Evolutionary conservation across 257 asterid genomes (phyloP).

Genomic region (Thymus mandschuricus): DNA sequence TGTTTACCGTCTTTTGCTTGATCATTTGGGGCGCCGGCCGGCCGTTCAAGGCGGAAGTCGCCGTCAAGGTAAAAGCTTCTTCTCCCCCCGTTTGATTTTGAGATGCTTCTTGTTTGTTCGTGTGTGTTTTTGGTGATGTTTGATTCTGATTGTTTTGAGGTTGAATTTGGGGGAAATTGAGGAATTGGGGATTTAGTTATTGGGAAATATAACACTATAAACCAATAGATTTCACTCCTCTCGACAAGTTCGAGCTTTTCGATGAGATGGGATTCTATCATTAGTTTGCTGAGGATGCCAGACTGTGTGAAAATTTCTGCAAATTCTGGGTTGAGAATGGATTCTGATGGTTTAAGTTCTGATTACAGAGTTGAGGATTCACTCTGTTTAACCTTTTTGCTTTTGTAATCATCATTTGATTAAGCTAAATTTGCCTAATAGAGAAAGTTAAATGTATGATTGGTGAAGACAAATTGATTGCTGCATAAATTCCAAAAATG

Average conservation of each 20-base stretch:
- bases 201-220: background rate
- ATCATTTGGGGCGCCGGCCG: conserved; percentile 95
- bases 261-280: background rate
- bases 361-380: background rate
- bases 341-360: background rate
- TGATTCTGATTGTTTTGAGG: conserved; percentile 10
- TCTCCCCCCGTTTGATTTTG: background rate
- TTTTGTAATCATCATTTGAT: background rate
- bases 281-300: no score
- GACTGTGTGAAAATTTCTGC: background rate
- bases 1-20: conserved; percentile 81
- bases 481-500: background rate
- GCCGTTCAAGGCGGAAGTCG: conserved; percentile 63
- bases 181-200: conserved; percentile 8
- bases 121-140: background rate
- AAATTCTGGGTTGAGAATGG: background rate
- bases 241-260: no score
- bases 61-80: conserved; percentile 61
- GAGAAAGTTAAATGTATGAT: no score
- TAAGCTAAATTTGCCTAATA: background rate
- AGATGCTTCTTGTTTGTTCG: background rate
- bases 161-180: conserved; percentile 8
- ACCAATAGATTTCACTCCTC: no score
- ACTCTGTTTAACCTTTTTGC: conserved; percentile 1
- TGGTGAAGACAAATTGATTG: background rate